Evolutionary conservation across 2,329 filamentous ascomycete genomes (phyloP).

Genomic region (Aureobasidium vineae): DNA sequence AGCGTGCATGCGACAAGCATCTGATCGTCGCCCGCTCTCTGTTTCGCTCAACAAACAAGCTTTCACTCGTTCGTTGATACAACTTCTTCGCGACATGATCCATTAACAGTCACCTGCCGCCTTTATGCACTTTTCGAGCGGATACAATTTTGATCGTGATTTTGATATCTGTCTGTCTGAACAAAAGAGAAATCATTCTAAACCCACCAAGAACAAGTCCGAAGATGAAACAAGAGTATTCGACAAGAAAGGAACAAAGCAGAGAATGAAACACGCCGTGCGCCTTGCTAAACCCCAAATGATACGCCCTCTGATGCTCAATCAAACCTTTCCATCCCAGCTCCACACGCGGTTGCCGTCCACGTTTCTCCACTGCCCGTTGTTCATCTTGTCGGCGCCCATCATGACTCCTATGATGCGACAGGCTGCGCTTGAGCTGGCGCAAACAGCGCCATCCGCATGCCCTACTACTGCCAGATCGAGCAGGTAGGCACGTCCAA

Average conservation of each 20-base stretch:
- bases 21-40: not conserved
- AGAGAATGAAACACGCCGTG: conserved; percentile 23
- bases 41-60: conserved; percentile 1
- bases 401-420: conserved; percentile 79
- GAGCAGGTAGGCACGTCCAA: conserved; percentile 78
- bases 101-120: not conserved
- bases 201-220: not conserved
- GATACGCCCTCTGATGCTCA: not conserved
- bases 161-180: not conserved
- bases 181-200: not conserved
- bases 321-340: conserved; percentile 36
- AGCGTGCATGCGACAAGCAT: not conserved
- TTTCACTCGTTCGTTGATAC: not conserved
- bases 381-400: conserved; percentile 70
- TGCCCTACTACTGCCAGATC: conserved; percentile 70
- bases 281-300: conserved; percentile 22
- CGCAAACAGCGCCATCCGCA: conserved; percentile 72
- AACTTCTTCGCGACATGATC: too few species aligned
- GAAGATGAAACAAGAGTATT: not conserved
- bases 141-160: not conserved
- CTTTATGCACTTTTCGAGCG: not conserved
- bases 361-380: conserved; percentile 72
- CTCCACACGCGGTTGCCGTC: conserved; percentile 56
- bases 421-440: conserved; percentile 66
- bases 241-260: conserved; percentile 11